A percentile compares a stretch with the other conserved stretches of the same genome.
Evolutionary conservation across 345 rosid species (phyloP).

Genomic region (Populus nigra): DNA sequence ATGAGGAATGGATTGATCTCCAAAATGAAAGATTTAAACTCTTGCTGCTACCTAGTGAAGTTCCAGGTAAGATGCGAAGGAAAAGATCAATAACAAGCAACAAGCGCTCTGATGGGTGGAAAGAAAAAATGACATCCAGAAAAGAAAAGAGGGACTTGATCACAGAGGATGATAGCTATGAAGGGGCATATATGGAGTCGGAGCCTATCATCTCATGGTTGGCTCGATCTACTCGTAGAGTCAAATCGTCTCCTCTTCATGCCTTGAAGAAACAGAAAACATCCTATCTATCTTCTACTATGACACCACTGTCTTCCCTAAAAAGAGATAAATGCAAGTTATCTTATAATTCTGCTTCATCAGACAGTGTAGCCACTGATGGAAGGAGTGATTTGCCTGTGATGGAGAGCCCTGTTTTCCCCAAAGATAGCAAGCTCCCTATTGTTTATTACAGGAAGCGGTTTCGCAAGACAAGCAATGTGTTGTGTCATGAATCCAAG

Average conservation of each 20-base stretch:
- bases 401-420: constrained; percentile 31
- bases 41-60: constrained; percentile 76
- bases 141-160: constrained; percentile 41
- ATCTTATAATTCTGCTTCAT: constrained; percentile 29
- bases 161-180: constrained; percentile 49
- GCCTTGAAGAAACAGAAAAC: constrained; percentile 52
- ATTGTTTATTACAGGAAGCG: constrained; percentile 82
- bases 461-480: constrained; percentile 42
- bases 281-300: constrained; percentile 23
- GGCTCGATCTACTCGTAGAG: constrained; percentile 55
- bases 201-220: constrained; percentile 93
- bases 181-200: constrained; percentile 61
- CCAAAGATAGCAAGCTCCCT: constrained; percentile 47
- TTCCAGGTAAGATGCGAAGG: constrained; percentile 48
- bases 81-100: constrained; percentile 42
- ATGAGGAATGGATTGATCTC: constrained; percentile 92
- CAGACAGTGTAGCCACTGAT: constrained; percentile 31
- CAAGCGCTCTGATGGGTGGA: constrained; percentile 32
- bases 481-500: constrained; percentile 6
- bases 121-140: constrained; percentile 32
- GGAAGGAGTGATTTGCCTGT: constrained; percentile 34
- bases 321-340: constrained; percentile 29
- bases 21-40: constrained; percentile 83
- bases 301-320: constrained; percentile 17
- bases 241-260: constrained; percentile 53